A percentile compares a stretch with the other conserved stretches of the same genome.
Evolutionary conservation across 2,329 filamentous ascomycete species (phyloP).

Genomic region (Sporothrix dimorphospora): DNA sequence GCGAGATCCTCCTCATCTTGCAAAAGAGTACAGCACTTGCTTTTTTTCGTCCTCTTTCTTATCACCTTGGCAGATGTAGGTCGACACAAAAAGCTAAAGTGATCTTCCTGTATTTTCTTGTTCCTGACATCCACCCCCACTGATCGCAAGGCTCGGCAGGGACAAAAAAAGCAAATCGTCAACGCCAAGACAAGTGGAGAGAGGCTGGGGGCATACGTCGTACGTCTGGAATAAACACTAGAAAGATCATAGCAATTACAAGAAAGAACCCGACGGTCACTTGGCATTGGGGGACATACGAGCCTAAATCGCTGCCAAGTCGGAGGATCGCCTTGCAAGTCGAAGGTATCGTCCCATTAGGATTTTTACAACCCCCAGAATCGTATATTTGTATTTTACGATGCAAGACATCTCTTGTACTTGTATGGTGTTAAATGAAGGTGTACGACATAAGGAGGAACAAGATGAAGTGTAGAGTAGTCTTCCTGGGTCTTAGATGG

Average conservation of each 20-base stretch:
- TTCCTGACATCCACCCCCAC: not conserved
- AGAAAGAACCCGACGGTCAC: not conserved
- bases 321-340: not conserved
- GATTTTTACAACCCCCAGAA: not conserved
- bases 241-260: too few species aligned
- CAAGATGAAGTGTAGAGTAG: too few species aligned
- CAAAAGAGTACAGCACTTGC: not conserved
- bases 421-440: not conserved
- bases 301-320: not conserved
- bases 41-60: not conserved
- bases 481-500: not conserved
- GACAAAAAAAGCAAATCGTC: not conserved
- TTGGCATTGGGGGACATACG: not conserved
- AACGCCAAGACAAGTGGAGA: constrained; percentile 1
- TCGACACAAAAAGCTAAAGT: not conserved
- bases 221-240: not conserved
- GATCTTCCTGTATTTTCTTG: not conserved
- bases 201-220: not conserved
- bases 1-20: not conserved
- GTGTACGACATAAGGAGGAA: not conserved
- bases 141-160: constrained; percentile 4
- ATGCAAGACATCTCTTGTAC: not conserved
- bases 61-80: constrained; percentile 1
- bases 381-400: not conserved
- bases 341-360: not conserved